Evolutionary conservation across 2,329 filamentous ascomycete genomes (phyloP).

Genomic region (Phymatotrichopsis omnivora): DNA sequence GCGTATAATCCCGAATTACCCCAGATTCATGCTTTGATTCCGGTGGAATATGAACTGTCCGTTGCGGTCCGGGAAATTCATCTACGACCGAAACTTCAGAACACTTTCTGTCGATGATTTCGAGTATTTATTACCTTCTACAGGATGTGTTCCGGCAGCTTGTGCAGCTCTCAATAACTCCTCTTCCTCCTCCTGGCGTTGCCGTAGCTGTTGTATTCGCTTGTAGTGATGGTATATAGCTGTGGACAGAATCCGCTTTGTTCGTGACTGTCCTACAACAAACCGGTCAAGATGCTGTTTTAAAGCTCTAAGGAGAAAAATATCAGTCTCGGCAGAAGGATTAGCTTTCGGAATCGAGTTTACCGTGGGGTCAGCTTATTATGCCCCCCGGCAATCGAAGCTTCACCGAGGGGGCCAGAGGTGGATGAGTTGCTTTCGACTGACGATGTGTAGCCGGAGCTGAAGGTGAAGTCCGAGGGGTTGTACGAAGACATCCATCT

Average conservation of each 20-base stretch:
- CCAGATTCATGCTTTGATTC: slow-evolving; percentile 35
- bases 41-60: slow-evolving; percentile 39
- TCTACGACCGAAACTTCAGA: too few relatives aligned
- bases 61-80: slow-evolving; percentile 53
- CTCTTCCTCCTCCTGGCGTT: slow-evolving; percentile 65
- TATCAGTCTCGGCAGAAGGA: neutral
- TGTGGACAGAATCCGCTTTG: slow-evolving; percentile 85
- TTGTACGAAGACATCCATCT: slow-evolving; percentile 26
- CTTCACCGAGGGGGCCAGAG: slow-evolving; percentile 35
- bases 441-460: slow-evolving; percentile 27
- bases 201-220: slow-evolving; percentile 62
- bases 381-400: slow-evolving; percentile 47
- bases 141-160: slow-evolving; percentile 53
- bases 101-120: too few relatives aligned
- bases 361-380: slow-evolving; percentile 45
- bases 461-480: slow-evolving; percentile 28
- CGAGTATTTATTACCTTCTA: slow-evolving; percentile 59
- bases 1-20: slow-evolving; percentile 47
- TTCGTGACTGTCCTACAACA: slow-evolving; percentile 88
- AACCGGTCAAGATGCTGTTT: slow-evolving; percentile 92
- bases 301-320: slow-evolving; percentile 42
- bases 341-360: neutral
- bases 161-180: slow-evolving; percentile 35
- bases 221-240: slow-evolving; percentile 97
- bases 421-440: slow-evolving; percentile 25